Conservation (phyloP, 495 filamentous ascomycete species). For the Letharia lupina region DNA sequence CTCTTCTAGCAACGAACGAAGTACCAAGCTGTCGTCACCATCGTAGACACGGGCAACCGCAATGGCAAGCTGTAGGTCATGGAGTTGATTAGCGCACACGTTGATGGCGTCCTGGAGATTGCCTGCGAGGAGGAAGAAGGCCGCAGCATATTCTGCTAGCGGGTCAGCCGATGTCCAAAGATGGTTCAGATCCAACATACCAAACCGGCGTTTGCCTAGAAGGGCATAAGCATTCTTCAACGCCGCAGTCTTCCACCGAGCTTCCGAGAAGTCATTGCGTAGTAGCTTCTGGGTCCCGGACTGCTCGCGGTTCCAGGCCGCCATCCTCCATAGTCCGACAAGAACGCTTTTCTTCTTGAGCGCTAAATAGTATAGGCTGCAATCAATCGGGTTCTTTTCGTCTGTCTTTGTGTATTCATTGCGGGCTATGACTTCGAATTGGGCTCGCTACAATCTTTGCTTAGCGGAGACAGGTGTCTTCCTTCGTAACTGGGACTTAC, state of each 20-base stretch:
- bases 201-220: conserved; percentile 78
- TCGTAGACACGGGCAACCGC: conserved; percentile 82
- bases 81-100: conserved; percentile 74
- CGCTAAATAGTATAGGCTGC: conserved; percentile 84
- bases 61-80: conserved; percentile 85
- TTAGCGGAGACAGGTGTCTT: conserved; percentile 22
- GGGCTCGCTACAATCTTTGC: conserved; percentile 45
- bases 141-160: conserved; percentile 70
- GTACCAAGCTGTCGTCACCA: conserved; percentile 69
- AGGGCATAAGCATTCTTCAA: conserved; percentile 97
- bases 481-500: conserved; percentile 40
- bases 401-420: conserved; percentile 89
- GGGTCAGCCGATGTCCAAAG: not conserved
- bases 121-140: conserved; percentile 90
- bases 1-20: conserved; percentile 68
- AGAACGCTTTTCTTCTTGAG: conserved; percentile 86
- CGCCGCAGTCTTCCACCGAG: conserved; percentile 81
- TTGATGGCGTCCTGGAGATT: conserved; percentile 76
- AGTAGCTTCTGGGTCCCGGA: conserved; percentile 64
- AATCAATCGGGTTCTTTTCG: conserved; percentile 87
- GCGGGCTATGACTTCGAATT: conserved; percentile 82
- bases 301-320: conserved; percentile 83
- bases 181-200: not conserved
- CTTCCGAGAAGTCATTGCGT: conserved; percentile 77
- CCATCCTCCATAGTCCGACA: conserved; percentile 92